These are phyloP conservation scores for Carex littledalei DNA, from an alignment of 176 grass and related monocot species.

Conservation along the genomic window DNA sequence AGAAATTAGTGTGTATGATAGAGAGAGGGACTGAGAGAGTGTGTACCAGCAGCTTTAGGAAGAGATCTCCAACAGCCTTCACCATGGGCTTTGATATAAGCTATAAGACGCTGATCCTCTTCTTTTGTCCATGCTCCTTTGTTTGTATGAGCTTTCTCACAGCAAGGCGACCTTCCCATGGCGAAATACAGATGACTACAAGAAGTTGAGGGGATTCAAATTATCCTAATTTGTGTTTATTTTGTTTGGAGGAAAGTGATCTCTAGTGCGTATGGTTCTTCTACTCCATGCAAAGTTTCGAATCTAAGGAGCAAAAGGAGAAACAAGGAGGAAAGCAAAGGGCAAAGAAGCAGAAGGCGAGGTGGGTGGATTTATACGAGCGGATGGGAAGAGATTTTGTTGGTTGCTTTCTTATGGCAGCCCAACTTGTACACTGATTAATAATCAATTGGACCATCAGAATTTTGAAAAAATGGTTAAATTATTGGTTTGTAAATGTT, in stretches of 20 bases:
- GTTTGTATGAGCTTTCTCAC: constrained; percentile 93
- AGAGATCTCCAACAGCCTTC: constrained; percentile 86
- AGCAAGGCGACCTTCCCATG: constrained; percentile 96
- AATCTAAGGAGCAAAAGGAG: constrained; percentile 19
- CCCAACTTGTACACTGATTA: constrained; percentile 14
- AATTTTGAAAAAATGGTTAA: neutral
- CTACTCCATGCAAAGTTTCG: constrained; percentile 27
- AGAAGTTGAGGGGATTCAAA: neutral
- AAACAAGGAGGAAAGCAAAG: constrained; percentile 5
- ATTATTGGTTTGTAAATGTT: neutral
- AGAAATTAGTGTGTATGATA: neutral
- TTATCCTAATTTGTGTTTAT: neutral
- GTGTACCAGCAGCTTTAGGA: constrained; percentile 66
- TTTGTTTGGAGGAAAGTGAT: neutral
- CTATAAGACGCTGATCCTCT: constrained; percentile 68
- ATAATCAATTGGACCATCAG: neutral
- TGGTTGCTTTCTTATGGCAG: neutral
- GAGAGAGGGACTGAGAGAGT: neutral
- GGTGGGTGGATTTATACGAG: constrained; percentile 20
- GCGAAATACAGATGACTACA: neutral
- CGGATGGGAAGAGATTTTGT: constrained; percentile 19
- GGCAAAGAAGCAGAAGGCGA: constrained; percentile 3
- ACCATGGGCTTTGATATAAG: constrained; percentile 77
- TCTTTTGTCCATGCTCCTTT: constrained; percentile 95
- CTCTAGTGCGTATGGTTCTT: neutral